Evolutionary conservation across 139 green algal genomes (phyloP), one percentile per base, ranked within the genome.

Genomic region (Coccomyxa sp.): DNA sequence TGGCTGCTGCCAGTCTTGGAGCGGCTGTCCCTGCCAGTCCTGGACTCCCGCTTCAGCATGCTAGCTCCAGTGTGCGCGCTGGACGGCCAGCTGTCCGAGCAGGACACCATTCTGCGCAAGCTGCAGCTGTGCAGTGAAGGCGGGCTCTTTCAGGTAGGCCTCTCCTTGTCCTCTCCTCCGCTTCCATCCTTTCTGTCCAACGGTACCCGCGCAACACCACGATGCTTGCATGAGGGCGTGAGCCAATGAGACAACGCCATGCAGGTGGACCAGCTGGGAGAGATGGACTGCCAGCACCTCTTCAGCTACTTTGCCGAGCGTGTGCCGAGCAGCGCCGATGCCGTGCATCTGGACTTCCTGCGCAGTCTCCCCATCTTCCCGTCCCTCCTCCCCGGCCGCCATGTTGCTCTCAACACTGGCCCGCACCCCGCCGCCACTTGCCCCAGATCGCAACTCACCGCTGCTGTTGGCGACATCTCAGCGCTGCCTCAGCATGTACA

Each of bases 11-110:
- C 86, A 0, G 81, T 88, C 9, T 81, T 91, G 60, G 21, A 76
- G 63, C 21, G 66, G 32, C 81, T 87, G 27, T 85, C 83, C 59
- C 58, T 83, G 28, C 90, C 90, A 3, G 31, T 92, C 15, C 82
- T 93, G 25, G 88, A 93, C 79, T 82, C 85, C 18, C 77, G 79
- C 11, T 91, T 88, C 79, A 32, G 80, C 80, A 74, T 79, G 71
- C 71, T 63, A 23, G 23, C 59, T 38, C 67, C 79, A 74, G 38
- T 67, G 60, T 67, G 58, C 60, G n/a, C 45, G 25, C 13, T 38
- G 79, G 28, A 71, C 51, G 81, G 32, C 63, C 9, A 71, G 59
- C 0, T n/a, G 14, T 58, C 76, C 60, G 59, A 45, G 63, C 45
- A 77, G 63, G 80, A 83, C 80, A 66, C 66, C 63, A 28, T 89